Base-by-base conservation (phyloP, 768 basidiomycete genomes). In the Tephrocybe sp. region DNA sequence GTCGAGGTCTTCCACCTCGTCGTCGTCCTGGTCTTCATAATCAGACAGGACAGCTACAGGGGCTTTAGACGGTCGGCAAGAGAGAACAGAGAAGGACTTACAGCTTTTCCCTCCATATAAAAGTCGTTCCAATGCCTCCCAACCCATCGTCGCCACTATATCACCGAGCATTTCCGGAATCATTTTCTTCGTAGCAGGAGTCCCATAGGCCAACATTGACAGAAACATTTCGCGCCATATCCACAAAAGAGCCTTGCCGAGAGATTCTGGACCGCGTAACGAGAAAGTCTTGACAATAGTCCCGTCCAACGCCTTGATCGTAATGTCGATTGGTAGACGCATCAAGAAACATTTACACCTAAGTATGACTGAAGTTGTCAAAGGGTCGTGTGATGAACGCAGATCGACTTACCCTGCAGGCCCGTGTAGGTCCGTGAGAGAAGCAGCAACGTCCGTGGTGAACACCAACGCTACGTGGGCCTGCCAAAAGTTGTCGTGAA, bases 181-280 rank as follows among this genome's bases (percentile, higher is more conserved):
- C 41, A 55, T 52, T 34, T 66, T 59, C 40, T 55, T 54, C 6
- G 40, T 25, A 55, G 37, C 61, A 51, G 57, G 58, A 46, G 32
- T 64, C 45, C 55, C 72, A 62, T 51, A 65, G 0, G 75, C 73
- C 7, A 81, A 72, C 62, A 87, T 65, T 21, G 75, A 77, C 8
- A 87, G 60, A 52, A 87, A 79, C 16, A 87, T 69, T 52, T 87
- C 86, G 5, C 85, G 74, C 85, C 85, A 87, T 44, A 87, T 77
- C 82, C 83, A 87, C 15, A 84, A 63, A 5, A 80, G 51, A 32
- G 77, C 68, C 12, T 64, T 66, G 22, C 76, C 69, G 16, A 84
- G 66, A 19, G 70, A 69, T 25, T 74, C 70, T 1, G 75, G 75
- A 3, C 83, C 83, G 3, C 63, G 62, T 18, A 84, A 60, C 18